phyloP scores from a whole-genome alignment of 176 grass and related monocot genomes.

The Paspalum vaginatum region DNA sequence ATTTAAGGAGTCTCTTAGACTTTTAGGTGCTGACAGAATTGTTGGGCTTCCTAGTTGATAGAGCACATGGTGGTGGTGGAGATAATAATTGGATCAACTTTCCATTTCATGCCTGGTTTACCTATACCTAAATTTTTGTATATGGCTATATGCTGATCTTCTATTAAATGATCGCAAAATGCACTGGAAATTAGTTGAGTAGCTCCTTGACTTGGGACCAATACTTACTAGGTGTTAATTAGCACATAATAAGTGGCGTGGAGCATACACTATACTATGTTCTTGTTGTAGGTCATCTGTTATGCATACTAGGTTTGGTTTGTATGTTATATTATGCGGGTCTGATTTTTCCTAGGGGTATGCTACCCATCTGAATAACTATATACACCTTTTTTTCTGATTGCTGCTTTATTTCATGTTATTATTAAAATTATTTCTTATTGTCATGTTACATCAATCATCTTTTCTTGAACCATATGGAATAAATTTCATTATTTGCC shows the following conservation, averaged over 20 bases:
- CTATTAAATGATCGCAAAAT: slow-evolving; percentile 20
- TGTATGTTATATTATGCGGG: slow-evolving; percentile 9
- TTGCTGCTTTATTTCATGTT: slow-evolving; percentile 14
- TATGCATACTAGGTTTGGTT: neutral
- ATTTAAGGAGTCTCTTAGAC: slow-evolving; percentile 32
- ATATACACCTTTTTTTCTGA: slow-evolving; percentile 26
- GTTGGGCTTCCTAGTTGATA: slow-evolving; percentile 26
- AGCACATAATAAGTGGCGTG: slow-evolving; percentile 7
- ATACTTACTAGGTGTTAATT: slow-evolving; percentile 8
- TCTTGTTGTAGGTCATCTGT: neutral
- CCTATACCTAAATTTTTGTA: slow-evolving; percentile 32
- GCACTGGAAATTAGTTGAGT: slow-evolving; percentile 35
- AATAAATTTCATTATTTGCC: slow-evolving; percentile 8
- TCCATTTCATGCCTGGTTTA: slow-evolving; percentile 30
- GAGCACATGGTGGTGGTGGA: slow-evolving; percentile 24
- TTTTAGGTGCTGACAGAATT: slow-evolving; percentile 35
- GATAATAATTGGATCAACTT: slow-evolving; percentile 38
- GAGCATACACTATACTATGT: slow-evolving; percentile 24
- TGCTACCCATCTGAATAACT: slow-evolving; percentile 17
- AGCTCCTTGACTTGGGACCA: slow-evolving; percentile 30
- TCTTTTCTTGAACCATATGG: slow-evolving; percentile 3
- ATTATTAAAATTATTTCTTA: neutral
- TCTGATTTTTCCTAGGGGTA: neutral
- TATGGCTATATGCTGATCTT: slow-evolving; percentile 29
- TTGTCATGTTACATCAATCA: neutral